Percentiles rank a stretch among this genome's conserved stretches.
phyloP scores from a whole-genome alignment of 108 stramenopile genomes.

The Mayamaea pseudoterrestris region DNA sequence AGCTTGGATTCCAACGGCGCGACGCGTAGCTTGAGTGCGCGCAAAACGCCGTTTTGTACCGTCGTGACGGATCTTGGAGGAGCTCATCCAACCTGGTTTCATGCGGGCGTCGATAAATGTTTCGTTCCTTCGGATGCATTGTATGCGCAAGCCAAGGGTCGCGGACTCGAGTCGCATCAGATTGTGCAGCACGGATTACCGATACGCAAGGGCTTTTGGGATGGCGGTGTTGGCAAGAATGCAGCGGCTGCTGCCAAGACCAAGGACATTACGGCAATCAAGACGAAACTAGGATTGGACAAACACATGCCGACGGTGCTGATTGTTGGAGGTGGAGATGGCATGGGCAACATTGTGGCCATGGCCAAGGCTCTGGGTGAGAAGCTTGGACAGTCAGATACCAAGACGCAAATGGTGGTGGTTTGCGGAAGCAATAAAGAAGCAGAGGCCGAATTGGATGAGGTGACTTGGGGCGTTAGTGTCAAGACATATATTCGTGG shows the following conservation, averaged over 20 bases:
- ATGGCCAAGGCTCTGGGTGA: constrained; percentile 65
- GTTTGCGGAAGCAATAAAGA: constrained; percentile 89
- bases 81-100: constrained; percentile 92
- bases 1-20: constrained; percentile 34
- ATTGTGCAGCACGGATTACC: constrained; percentile 88
- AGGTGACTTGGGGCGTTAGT: constrained; percentile 27
- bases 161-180: constrained; percentile 26
- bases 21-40: constrained; percentile 7
- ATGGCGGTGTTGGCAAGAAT: constrained; percentile 18
- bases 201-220: constrained; percentile 83
- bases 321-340: constrained; percentile 94
- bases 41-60: constrained; percentile 84
- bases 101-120: constrained; percentile 71
- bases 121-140: constrained; percentile 86
- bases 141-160: constrained; percentile 39
- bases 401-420: constrained; percentile 78
- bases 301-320: constrained; percentile 64
- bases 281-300: constrained; percentile 45
- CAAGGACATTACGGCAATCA: constrained; percentile 16
- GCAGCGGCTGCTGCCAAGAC: not conserved
- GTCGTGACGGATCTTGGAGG: constrained; percentile 95
- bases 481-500: constrained; percentile 60
- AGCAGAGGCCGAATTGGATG: constrained; percentile 35
- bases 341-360: constrained; percentile 82
- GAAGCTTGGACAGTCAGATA: constrained; percentile 22